A percentile compares a stretch with the other conserved stretches of the same genome.
phyloP scores from a whole-genome alignment of 2,329 filamentous ascomycete genomes.

The Paecilomyces dactylethromorphus region DNA sequence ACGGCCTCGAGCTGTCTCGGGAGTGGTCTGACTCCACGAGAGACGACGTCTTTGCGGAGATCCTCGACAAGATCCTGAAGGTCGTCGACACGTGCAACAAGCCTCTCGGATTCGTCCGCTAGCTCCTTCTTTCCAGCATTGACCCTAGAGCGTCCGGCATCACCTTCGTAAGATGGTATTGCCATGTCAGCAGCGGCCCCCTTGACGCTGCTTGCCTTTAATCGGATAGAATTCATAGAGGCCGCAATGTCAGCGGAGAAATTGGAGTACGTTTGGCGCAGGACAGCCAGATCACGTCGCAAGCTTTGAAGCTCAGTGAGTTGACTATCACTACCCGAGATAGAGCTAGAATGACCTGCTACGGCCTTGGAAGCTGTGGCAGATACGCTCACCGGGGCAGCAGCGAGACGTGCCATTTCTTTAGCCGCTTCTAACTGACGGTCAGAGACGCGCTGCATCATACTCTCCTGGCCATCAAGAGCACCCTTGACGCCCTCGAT shows the following conservation, averaged over 20 bases:
- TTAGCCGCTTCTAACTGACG: slow-evolving; percentile 83
- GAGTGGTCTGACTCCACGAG: slow-evolving; percentile 81
- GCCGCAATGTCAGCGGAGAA: slow-evolving; percentile 84
- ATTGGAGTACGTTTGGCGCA: slow-evolving; percentile 86
- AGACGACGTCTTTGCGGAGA: slow-evolving; percentile 91
- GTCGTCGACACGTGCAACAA: slow-evolving; percentile 90
- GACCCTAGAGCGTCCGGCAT: slow-evolving; percentile 79
- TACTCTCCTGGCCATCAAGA: slow-evolving; percentile 73
- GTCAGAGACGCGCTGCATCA: slow-evolving; percentile 81
- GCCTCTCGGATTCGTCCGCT: slow-evolving; percentile 77
- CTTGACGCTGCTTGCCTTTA: slow-evolving; percentile 77
- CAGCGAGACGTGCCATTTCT: slow-evolving; percentile 67
- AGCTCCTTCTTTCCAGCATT: slow-evolving; percentile 80
- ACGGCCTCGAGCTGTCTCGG: slow-evolving; percentile 85
- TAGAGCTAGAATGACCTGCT: slow-evolving; percentile 18
- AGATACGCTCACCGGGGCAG: slow-evolving; percentile 32
- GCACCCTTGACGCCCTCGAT: slow-evolving; percentile 82
- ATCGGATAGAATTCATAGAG: slow-evolving; percentile 77
- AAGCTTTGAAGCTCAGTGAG: slow-evolving; percentile 73
- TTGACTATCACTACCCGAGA: slow-evolving; percentile 50
- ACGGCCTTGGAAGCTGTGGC: slow-evolving; percentile 20
- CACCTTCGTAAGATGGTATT: slow-evolving; percentile 65
- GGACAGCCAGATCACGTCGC: slow-evolving; percentile 79
- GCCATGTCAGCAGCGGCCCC: slow-evolving; percentile 62
- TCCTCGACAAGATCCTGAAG: slow-evolving; percentile 97